Evolutionary conservation across 176 grass and related monocot species (phyloP), one percentile per base, ranked within the genome.

Genomic region (Saccharum officinarum): DNA sequence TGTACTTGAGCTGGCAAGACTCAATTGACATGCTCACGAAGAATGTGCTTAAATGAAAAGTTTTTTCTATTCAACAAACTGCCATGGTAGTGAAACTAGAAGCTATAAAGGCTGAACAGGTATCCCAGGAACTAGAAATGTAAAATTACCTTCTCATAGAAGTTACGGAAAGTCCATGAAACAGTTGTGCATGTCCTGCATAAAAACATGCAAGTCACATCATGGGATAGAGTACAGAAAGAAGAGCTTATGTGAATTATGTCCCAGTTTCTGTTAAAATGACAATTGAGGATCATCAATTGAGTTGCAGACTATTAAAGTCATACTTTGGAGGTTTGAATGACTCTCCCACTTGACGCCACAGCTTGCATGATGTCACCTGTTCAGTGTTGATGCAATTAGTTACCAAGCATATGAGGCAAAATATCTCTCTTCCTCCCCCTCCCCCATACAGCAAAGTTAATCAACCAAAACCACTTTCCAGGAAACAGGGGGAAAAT

Each of bases 261-360:
- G 20, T 42, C 44, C 16, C 38, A 45, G 11, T 73, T 69, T 64
- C 39, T 38, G 26, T 30, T 55, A 87, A 31, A 80, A 79, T 52
- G 36, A 76, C 15, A 61, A n/a, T 10, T 78, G 28, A 62, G 4
- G 74, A 36, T 34, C 17, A 71, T 82, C 45, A 67, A 85, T 82
- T 47, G 75, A 59, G 66, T 26, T 84, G 80, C 39, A 59, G 72
- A 80, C 39, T 25, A 77, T 79, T 20, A 59, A 88, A 86, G 18
- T 78, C 84, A 79, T 94, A 99, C 97, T 99, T 97, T 36, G 97
- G 97, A 81, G 97, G 97, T 73, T 96, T 99, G 84, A 99, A 99
- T 4, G 94, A 94, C 81, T 99, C 97, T 44, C 97, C 97, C 82
- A 99, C 94, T 91, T 96, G 93, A 67, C 97, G 97, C 97, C 97